phyloP scores from a whole-genome alignment of 768 basidiomycete genomes.

The Hortiboletus campestris region DNA sequence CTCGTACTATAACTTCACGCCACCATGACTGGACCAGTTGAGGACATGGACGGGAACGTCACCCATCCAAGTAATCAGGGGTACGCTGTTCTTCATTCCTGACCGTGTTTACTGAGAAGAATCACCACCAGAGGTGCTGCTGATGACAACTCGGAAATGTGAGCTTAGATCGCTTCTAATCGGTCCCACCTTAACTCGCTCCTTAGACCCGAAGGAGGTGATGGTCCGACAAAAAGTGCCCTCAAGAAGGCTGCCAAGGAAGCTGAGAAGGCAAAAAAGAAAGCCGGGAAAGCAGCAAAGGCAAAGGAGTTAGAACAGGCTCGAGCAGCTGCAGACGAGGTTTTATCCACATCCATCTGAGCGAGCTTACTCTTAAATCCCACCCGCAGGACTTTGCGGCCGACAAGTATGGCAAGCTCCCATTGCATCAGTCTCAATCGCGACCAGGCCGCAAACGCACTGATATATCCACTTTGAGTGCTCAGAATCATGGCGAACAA shows the following conservation, averaged over 20 bases:
- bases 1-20: background rate
- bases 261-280: slow-evolving; percentile 86
- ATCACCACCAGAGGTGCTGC: slow-evolving; percentile 8
- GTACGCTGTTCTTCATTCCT: background rate
- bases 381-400: slow-evolving; percentile 65
- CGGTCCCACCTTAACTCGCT: slow-evolving; percentile 1
- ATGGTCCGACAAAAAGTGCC: slow-evolving; percentile 80
- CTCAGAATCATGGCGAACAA: slow-evolving; percentile 62
- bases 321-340: slow-evolving; percentile 59
- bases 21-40: slow-evolving; percentile 15
- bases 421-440: slow-evolving; percentile 88
- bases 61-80: background rate
- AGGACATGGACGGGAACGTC: background rate
- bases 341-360: slow-evolving; percentile 35
- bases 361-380: slow-evolving; percentile 17
- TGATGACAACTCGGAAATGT: slow-evolving; percentile 12
- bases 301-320: slow-evolving; percentile 75
- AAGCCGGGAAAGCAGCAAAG: slow-evolving; percentile 80
- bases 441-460: slow-evolving; percentile 60
- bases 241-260: slow-evolving; percentile 90
- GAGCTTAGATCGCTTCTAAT: background rate
- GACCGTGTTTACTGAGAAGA: background rate
- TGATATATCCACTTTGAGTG: slow-evolving; percentile 62
- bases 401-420: slow-evolving; percentile 82
- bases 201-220: slow-evolving; percentile 25